These are phyloP conservation scores for Hericium coralloides DNA, from an alignment of 768 basidiomycete genomes.

Conservation along the genomic window DNA sequence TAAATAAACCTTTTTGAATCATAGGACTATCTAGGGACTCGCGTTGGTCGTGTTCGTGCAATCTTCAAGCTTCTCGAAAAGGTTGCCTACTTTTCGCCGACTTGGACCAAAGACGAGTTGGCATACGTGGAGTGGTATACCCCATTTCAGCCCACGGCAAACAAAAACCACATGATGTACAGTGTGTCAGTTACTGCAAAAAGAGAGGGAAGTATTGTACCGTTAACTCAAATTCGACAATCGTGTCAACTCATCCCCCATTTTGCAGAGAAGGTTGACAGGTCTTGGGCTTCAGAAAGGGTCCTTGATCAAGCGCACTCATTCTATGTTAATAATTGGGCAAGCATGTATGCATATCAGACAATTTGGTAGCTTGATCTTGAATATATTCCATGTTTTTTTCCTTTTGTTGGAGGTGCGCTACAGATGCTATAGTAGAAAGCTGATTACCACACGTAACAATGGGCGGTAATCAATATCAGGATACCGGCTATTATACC, in stretches of 20 bases:
- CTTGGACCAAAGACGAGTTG: neutral
- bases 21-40: neutral
- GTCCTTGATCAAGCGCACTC: neutral
- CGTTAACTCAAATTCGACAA: neutral
- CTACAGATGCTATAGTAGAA: neutral
- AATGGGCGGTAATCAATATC: too few relatives aligned
- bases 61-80: neutral
- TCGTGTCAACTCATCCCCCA: neutral
- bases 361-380: neutral
- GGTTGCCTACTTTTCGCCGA: neutral
- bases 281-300: neutral
- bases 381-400: neutral
- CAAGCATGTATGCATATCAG: neutral
- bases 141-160: neutral
- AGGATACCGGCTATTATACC: too few relatives aligned
- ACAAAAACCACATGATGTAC: neutral
- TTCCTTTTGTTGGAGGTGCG: neutral
- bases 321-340: neutral
- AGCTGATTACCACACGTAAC: neutral
- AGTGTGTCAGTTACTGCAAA: neutral
- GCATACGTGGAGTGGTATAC: neutral
- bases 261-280: neutral
- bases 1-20: neutral
- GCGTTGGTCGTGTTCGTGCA: neutral
- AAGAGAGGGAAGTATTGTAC: neutral